Evolutionary conservation across 257 asterid genomes (phyloP).

Genomic region (Asclepias syriaca): DNA sequence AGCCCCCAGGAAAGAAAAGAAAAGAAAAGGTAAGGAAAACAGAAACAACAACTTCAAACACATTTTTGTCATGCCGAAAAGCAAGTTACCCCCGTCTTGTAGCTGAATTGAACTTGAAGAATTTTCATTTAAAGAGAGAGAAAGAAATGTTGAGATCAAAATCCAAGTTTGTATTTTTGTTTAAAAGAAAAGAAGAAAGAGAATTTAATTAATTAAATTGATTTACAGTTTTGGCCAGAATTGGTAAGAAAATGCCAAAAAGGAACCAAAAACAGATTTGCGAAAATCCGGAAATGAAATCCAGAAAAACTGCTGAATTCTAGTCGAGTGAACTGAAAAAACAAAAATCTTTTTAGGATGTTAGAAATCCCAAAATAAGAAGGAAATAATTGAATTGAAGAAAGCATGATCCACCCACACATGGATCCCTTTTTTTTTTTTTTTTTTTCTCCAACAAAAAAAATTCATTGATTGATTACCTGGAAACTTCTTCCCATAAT

Average conservation of each 20-base stretch:
- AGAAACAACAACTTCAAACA: constrained; percentile 12
- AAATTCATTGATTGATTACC: constrained; percentile 29
- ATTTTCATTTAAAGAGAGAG: neutral
- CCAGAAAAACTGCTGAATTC: constrained; percentile 54
- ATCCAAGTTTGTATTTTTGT: neutral
- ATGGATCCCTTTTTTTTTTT: constrained; percentile 13
- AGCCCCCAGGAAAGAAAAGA: constrained; percentile 14
- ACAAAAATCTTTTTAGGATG: constrained; percentile 16
- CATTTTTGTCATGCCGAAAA: constrained; percentile 26
- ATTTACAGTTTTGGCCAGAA: constrained; percentile 23
- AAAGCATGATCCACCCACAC: constrained; percentile 37
- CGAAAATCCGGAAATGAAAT: constrained; percentile 41
- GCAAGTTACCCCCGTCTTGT: neutral
- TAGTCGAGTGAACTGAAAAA: constrained; percentile 34
- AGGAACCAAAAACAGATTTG: constrained; percentile 31
- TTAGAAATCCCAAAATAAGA: constrained; percentile 12
- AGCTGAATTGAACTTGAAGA: constrained; percentile 12
- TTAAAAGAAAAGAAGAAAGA: too few relatives aligned
- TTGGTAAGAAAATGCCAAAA: constrained; percentile 50
- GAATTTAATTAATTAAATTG: too few relatives aligned
- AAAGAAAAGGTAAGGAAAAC: neutral
- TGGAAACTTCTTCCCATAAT: constrained; percentile 95
- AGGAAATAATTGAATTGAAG: neutral
- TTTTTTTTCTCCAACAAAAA: too few relatives aligned
- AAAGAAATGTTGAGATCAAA: neutral